Percentiles rank a stretch among this genome's conserved stretches.
Evolutionary conservation across 225 moss, liverwort and hornwort species (phyloP).

Genomic region (Anthoceros angustus): DNA sequence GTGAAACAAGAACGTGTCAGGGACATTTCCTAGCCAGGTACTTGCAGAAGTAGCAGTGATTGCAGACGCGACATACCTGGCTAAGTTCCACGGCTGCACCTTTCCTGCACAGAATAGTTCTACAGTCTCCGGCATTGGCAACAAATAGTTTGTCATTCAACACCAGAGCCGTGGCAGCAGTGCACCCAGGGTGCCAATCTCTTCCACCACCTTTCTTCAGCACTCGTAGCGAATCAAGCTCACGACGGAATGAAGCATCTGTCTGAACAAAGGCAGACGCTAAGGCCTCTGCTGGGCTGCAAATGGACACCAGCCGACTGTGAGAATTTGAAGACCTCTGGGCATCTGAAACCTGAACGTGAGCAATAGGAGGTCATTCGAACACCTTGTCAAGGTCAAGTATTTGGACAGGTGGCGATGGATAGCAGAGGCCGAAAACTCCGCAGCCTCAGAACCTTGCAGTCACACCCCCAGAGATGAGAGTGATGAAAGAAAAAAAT

Average conservation of each 20-base stretch:
- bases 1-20: background rate
- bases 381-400: slow-evolving; percentile 7
- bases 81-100: slow-evolving; percentile 40
- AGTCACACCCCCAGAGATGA: background rate
- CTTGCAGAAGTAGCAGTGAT: background rate
- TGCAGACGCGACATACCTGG: slow-evolving; percentile 18
- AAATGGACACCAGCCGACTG: background rate
- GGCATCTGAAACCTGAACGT: no score
- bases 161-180: slow-evolving; percentile 35
- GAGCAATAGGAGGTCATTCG: no score
- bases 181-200: slow-evolving; percentile 58
- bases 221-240: slow-evolving; percentile 26
- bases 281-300: slow-evolving; percentile 41
- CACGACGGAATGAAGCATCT: slow-evolving; percentile 39
- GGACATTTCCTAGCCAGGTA: no score
- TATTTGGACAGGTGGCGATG: slow-evolving; percentile 31
- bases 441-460: slow-evolving; percentile 52
- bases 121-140: slow-evolving; percentile 61
- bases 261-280: slow-evolving; percentile 30
- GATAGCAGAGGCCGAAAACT: slow-evolving; percentile 44
- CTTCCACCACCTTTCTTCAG: slow-evolving; percentile 35
- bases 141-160: slow-evolving; percentile 36
- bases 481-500: background rate
- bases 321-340: no score
- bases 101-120: slow-evolving; percentile 38